A percentile compares a stretch with the other conserved stretches of the same genome.
Conservation (phyloP, 768 basidiomycete genomes). For the Tulasnella sp. region DNA sequence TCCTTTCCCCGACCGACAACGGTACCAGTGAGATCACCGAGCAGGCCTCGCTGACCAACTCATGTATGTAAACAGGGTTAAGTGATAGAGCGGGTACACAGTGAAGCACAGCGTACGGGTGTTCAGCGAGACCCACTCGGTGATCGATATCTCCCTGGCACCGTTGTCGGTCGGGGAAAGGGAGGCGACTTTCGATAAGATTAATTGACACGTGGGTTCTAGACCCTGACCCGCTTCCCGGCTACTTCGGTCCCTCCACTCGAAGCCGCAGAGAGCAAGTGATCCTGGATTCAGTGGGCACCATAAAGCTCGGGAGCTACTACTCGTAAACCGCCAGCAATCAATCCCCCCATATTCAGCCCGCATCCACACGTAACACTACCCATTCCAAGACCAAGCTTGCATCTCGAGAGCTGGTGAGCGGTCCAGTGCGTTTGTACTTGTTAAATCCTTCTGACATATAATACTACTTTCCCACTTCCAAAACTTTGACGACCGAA, state of each 20-base stretch:
- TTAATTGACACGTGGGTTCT: no score
- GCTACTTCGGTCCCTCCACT: background rate
- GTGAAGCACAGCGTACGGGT: no score
- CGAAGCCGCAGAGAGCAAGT: background rate
- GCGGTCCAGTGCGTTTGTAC: no score
- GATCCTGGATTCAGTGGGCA: no score
- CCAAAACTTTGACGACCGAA: no score
- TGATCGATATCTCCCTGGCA: no score
- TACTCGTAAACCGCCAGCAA: background rate
- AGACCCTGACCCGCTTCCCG: background rate
- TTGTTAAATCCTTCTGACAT: no score
- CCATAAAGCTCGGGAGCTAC: background rate
- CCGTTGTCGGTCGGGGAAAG: background rate
- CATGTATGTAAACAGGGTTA: no score
- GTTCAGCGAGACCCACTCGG: background rate
- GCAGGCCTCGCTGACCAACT: background rate
- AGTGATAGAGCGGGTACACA: background rate
- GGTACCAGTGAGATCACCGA: background rate
- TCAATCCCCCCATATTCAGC: background rate
- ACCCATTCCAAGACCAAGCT: background rate
- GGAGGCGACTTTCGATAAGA: no score
- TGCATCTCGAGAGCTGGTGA: no score
- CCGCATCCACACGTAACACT: background rate
- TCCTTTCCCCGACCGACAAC: background rate
- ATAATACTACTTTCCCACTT: no score